These are phyloP conservation scores for Aspergillus sp. DNA, from an alignment of 2,329 filamentous ascomycete species.

Conservation along the genomic window DNA sequence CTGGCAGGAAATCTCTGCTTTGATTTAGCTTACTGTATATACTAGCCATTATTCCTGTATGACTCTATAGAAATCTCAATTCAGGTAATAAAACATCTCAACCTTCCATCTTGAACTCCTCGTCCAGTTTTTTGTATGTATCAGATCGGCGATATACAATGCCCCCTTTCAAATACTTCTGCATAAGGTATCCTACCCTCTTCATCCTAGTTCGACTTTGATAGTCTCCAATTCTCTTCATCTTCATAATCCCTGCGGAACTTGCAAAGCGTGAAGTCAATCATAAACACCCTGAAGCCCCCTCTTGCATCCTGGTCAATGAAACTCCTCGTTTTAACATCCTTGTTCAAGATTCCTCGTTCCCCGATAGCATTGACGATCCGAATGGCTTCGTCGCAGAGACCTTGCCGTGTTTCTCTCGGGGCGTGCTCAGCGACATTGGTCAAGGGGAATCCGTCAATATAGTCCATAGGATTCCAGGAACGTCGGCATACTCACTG, in stretches of 20 bases:
- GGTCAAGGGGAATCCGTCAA: conserved; percentile 9
- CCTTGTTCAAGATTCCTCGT: conserved; percentile 13
- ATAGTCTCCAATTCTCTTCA: conserved; percentile 8
- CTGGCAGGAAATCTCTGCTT: too few relatives aligned
- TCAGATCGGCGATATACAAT: conserved; percentile 12
- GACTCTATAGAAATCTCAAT: too few relatives aligned
- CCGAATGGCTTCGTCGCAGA: conserved; percentile 17
- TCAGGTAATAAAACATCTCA: neutral
- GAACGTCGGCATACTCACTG: conserved; percentile 4
- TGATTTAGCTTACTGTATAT: too few relatives aligned
- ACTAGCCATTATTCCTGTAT: too few relatives aligned
- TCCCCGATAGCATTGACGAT: conserved; percentile 11
- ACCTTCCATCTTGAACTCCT: neutral
- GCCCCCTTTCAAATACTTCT: conserved; percentile 9
- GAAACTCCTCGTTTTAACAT: conserved; percentile 14
- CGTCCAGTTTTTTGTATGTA: neutral
- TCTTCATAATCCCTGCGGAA: conserved; percentile 10
- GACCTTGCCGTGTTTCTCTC: conserved; percentile 9
- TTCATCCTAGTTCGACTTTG: conserved; percentile 12
- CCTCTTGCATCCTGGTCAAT: conserved; percentile 2
- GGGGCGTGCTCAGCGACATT: conserved; percentile 7
- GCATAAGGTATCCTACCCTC: conserved; percentile 16
- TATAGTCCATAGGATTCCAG: conserved; percentile 13
- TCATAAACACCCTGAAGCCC: conserved; percentile 7
- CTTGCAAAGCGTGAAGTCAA: conserved; percentile 9